Percentiles rank a stretch among this genome's conserved stretches.
These are phyloP conservation scores for Diaporthe batatas DNA, from an alignment of 2,329 filamentous ascomycete genomes.

Conservation along the genomic window DNA sequence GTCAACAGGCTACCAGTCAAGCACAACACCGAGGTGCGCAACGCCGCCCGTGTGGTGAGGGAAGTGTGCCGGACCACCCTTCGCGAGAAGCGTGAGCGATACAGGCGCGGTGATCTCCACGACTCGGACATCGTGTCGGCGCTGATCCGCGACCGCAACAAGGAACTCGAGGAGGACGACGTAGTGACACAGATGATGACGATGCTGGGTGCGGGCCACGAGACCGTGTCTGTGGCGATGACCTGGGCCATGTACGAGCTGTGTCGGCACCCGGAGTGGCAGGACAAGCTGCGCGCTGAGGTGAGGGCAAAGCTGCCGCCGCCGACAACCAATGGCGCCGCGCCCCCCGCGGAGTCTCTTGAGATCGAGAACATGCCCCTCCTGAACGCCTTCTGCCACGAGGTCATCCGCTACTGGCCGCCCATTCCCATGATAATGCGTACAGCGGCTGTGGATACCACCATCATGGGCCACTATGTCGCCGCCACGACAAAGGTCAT, in stretches of 20 bases:
- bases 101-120: conserved; percentile 20
- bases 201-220: conserved; percentile 57
- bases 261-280: conserved; percentile 68
- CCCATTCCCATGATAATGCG: conserved; percentile 43
- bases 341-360: not conserved
- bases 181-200: conserved; percentile 27
- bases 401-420: conserved; percentile 43
- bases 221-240: conserved; percentile 74
- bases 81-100: conserved; percentile 14
- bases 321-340: not conserved
- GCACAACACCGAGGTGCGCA: conserved; percentile 25
- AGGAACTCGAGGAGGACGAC: conserved; percentile 24
- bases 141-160: conserved; percentile 26
- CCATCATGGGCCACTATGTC: conserved; percentile 69
- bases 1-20: conserved; percentile 9
- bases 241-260: conserved; percentile 74
- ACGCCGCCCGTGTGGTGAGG: conserved; percentile 10
- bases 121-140: conserved; percentile 21
- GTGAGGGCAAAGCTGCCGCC: conserved; percentile 63
- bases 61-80: conserved; percentile 19
- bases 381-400: conserved; percentile 24
- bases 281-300: conserved; percentile 72
- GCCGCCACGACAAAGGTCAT: conserved; percentile 70
- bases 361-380: conserved; percentile 28
- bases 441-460: conserved; percentile 45